Evolutionary conservation across 345 rosid species (phyloP).

Genomic region (Eucalyptus regnans): DNA sequence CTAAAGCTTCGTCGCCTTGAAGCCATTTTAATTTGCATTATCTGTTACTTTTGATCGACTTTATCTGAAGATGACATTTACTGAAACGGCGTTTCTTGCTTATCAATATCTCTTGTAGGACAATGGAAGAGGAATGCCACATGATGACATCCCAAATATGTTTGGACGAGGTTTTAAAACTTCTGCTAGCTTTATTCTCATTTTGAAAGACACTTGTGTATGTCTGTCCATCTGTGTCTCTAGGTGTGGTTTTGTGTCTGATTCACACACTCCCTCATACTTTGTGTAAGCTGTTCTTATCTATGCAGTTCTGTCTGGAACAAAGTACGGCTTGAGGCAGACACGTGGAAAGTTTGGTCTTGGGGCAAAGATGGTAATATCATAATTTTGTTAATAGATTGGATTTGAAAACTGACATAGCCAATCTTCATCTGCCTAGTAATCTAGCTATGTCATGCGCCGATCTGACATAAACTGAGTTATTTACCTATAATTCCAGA

Average conservation of each 20-base stretch:
- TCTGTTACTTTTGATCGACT: not conserved
- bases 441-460: not conserved
- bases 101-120: constrained; percentile 30
- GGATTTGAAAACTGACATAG: not conserved
- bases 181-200: not conserved
- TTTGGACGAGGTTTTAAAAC: constrained; percentile 67
- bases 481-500: not conserved
- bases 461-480: not conserved
- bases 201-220: not conserved
- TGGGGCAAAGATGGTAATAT: constrained; percentile 92
- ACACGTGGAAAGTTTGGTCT: constrained; percentile 99
- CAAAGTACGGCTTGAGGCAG: constrained; percentile 96
- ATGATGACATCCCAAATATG: constrained; percentile 99
- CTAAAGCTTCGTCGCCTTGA: not conserved
- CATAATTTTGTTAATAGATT: not conserved
- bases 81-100: not conserved
- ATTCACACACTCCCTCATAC: not conserved
- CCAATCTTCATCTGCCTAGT: not conserved
- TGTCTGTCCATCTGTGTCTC: not conserved
- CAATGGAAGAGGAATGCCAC: constrained; percentile 99
- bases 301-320: constrained; percentile 77
- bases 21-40: not conserved
- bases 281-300: constrained; percentile 5
- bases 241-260: not conserved
- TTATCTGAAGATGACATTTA: not conserved